A percentile compares a stretch with the other conserved stretches of the same genome.
Evolutionary conservation across 2,329 filamentous ascomycete species (phyloP).

Genomic region (Grosmannia penicillata): DNA sequence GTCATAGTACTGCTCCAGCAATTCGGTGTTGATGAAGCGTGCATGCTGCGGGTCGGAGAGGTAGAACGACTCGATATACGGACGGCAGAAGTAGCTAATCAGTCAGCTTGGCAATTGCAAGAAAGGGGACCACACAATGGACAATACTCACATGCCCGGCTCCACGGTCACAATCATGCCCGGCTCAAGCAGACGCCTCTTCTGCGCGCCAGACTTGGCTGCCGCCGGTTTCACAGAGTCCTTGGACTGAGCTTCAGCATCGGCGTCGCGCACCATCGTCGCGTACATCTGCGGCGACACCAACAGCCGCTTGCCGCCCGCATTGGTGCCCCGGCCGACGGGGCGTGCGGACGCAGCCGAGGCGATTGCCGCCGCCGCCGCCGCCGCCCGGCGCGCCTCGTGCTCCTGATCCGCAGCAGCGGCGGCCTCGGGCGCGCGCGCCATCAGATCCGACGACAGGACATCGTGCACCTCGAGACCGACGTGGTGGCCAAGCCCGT

Average conservation of each 20-base stretch:
- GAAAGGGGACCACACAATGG: neutral
- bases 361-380: neutral
- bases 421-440: neutral
- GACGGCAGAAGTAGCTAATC: constrained; percentile 55
- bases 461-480: constrained; percentile 53
- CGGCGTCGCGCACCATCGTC: constrained; percentile 13
- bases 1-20: constrained; percentile 54
- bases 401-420: too few relatives aligned
- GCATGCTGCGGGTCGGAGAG: constrained; percentile 41
- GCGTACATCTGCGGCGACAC: constrained; percentile 22
- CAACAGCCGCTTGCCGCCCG: constrained; percentile 25
- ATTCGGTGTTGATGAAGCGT: constrained; percentile 48
- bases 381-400: neutral
- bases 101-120: neutral
- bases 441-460: constrained; percentile 23
- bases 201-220: neutral
- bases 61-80: constrained; percentile 57
- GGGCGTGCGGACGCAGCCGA: constrained; percentile 2
- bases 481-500: constrained; percentile 50
- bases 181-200: constrained; percentile 25
- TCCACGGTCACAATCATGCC: constrained; percentile 67
- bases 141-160: constrained; percentile 47
- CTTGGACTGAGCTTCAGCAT: constrained; percentile 2
- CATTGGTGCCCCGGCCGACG: constrained; percentile 5
- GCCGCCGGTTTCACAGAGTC: neutral